Percentiles rank a stretch among this genome's conserved stretches.
Conservation (phyloP, 2,329 filamentous ascomycete species). For the Aspergillus japonicus region DNA sequence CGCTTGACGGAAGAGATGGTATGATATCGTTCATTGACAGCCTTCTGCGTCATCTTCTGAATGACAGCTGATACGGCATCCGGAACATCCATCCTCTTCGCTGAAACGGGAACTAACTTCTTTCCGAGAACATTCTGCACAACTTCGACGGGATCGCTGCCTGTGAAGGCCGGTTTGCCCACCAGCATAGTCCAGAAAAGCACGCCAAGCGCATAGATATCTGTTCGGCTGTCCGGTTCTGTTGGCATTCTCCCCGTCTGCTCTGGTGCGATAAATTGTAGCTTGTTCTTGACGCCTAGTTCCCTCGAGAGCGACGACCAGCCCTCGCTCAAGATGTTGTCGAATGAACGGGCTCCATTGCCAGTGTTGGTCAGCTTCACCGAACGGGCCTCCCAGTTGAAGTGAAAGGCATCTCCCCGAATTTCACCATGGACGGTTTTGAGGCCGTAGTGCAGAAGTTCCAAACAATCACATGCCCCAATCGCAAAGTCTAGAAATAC, state of each 20-base stretch:
- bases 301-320: slow-evolving; percentile 84
- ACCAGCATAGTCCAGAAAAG: slow-evolving; percentile 84
- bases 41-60: slow-evolving; percentile 88
- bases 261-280: slow-evolving; percentile 90
- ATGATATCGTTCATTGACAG: slow-evolving; percentile 82
- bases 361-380: slow-evolving; percentile 85
- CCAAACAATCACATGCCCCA: slow-evolving; percentile 79
- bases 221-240: slow-evolving; percentile 86
- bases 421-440: slow-evolving; percentile 89
- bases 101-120: slow-evolving; percentile 73
- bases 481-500: slow-evolving; percentile 89
- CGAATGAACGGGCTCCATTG: slow-evolving; percentile 81
- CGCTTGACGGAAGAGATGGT: slow-evolving; percentile 82
- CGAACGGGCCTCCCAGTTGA: slow-evolving; percentile 65
- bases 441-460: slow-evolving; percentile 86
- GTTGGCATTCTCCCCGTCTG: slow-evolving; percentile 91
- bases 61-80: slow-evolving; percentile 80
- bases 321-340: slow-evolving; percentile 83
- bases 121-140: slow-evolving; percentile 84
- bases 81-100: slow-evolving; percentile 76
- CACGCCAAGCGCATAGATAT: slow-evolving; percentile 89
- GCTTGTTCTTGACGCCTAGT: slow-evolving; percentile 80
- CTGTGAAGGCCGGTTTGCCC: slow-evolving; percentile 76
- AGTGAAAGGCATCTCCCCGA: slow-evolving; percentile 86
- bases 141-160: slow-evolving; percentile 78